Evolutionary conservation across 2,329 filamentous ascomycete genomes (phyloP).

Genomic region (Capronia coronata): DNA sequence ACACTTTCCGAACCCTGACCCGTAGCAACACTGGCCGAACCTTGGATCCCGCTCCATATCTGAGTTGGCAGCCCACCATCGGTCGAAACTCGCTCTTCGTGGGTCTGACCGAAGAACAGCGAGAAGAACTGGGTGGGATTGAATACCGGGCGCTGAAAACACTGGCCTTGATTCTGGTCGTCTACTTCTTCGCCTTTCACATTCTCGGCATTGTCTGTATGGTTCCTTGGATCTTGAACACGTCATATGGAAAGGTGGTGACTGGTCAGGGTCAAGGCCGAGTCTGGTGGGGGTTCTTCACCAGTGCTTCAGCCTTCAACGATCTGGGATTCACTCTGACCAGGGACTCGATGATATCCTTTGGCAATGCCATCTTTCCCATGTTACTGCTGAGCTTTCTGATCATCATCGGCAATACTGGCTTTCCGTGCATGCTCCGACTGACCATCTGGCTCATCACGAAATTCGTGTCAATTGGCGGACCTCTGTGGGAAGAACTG

Average conservation of each 20-base stretch:
- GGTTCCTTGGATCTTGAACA: conserved; percentile 70
- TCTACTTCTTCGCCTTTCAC: conserved; percentile 80
- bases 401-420: conserved; percentile 37
- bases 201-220: conserved; percentile 67
- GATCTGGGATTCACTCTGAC: conserved; percentile 92
- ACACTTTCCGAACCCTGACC: conserved; percentile 38
- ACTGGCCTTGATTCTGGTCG: conserved; percentile 66
- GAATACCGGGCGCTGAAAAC: conserved; percentile 91
- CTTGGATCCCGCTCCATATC: conserved; percentile 67
- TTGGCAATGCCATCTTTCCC: conserved; percentile 41
- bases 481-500: conserved; percentile 79
- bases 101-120: conserved; percentile 78
- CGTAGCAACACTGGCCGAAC: conserved; percentile 45
- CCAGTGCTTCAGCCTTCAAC: conserved; percentile 79
- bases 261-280: conserved; percentile 54
- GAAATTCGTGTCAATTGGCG: conserved; percentile 57
- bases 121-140: conserved; percentile 91
- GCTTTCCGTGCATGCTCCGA: conserved; percentile 55
- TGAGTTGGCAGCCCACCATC: conserved; percentile 89
- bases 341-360: conserved; percentile 73
- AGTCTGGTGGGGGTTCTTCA: conserved; percentile 90
- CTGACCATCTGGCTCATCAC: conserved; percentile 83
- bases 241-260: conserved; percentile 61
- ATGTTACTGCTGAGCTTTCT: conserved; percentile 38
- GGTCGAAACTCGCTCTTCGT: conserved; percentile 90